These are phyloP conservation scores for Oryza meridionalis DNA, from an alignment of 176 grass and related monocot species.

Conservation along the genomic window DNA sequence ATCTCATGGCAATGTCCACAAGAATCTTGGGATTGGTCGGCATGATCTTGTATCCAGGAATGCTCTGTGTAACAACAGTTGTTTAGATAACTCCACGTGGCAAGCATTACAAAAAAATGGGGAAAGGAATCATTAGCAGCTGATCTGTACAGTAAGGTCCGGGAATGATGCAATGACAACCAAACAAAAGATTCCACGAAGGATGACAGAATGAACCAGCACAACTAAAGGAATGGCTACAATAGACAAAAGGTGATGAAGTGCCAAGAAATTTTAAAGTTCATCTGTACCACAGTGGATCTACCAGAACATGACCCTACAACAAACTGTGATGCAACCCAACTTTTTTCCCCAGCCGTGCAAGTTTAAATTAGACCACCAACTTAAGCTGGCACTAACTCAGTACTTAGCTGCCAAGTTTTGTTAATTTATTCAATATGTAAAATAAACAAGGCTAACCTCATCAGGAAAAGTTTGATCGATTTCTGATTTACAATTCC, in stretches of 20 bases:
- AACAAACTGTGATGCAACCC: slow-evolving; percentile 19
- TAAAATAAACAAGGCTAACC: background rate
- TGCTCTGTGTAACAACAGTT: slow-evolving; percentile 55
- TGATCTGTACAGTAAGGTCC: slow-evolving; percentile 32
- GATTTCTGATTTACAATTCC: background rate
- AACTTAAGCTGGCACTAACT: slow-evolving; percentile 42
- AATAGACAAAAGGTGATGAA: background rate
- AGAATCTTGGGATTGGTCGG: slow-evolving; percentile 47
- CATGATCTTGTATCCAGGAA: slow-evolving; percentile 74
- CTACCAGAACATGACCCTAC: slow-evolving; percentile 49
- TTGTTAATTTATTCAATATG: slow-evolving; percentile 17
- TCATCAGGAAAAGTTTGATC: background rate
- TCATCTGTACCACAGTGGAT: slow-evolving; percentile 15
- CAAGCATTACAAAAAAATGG: background rate
- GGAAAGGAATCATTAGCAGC: slow-evolving; percentile 31
- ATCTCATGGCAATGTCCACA: slow-evolving; percentile 45
- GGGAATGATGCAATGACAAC: slow-evolving; percentile 37
- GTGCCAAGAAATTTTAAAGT: slow-evolving; percentile 13
- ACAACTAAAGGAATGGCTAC: slow-evolving; percentile 24
- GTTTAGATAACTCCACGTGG: slow-evolving; percentile 40
- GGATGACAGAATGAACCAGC: slow-evolving; percentile 31
- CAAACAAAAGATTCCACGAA: slow-evolving; percentile 43
- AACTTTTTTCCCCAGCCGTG: slow-evolving; percentile 22
- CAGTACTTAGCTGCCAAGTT: slow-evolving; percentile 40
- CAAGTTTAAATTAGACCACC: slow-evolving; percentile 39